Evolutionary conservation across 495 filamentous ascomycete genomes (phyloP).

Genomic region (Massariosphaeria phaeospora): DNA sequence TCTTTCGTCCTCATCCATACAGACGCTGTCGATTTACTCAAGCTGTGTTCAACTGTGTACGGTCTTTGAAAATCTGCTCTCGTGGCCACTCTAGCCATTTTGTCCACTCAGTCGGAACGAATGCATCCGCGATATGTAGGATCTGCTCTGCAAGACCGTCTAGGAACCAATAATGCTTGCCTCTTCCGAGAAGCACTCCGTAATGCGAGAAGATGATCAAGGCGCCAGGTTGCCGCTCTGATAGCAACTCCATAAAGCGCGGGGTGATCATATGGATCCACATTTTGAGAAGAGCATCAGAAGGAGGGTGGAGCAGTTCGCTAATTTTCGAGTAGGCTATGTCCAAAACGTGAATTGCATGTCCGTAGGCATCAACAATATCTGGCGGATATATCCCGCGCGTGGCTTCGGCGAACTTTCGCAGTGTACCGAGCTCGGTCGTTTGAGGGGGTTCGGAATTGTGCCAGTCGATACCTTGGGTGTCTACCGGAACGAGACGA

Average conservation of each 20-base stretch:
- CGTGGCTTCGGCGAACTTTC: constrained; percentile 6
- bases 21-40: too few species aligned
- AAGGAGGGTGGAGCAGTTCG: not conserved
- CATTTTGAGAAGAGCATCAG: constrained; percentile 9
- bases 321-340: not conserved
- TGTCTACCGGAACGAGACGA: constrained; percentile 12
- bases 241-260: constrained; percentile 22
- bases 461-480: constrained; percentile 3
- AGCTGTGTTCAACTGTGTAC: too few species aligned
- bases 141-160: constrained; percentile 9
- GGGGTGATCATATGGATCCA: constrained; percentile 9
- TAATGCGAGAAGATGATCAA: constrained; percentile 29
- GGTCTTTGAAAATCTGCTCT: too few species aligned
- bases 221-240: constrained; percentile 21
- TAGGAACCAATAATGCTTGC: constrained; percentile 17
- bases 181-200: constrained; percentile 9
- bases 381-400: constrained; percentile 11
- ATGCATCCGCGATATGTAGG: constrained; percentile 1
- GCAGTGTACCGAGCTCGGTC: constrained; percentile 9
- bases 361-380: constrained; percentile 17
- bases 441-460: not conserved
- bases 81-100: constrained; percentile 21
- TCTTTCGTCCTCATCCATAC: too few species aligned
- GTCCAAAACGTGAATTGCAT: constrained; percentile 13
- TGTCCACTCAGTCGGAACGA: constrained; percentile 17